Percentiles rank a stretch among this genome's conserved stretches.
Conservation (phyloP, 306 rosid genomes). For the Sesbania bispinosa region DNA sequence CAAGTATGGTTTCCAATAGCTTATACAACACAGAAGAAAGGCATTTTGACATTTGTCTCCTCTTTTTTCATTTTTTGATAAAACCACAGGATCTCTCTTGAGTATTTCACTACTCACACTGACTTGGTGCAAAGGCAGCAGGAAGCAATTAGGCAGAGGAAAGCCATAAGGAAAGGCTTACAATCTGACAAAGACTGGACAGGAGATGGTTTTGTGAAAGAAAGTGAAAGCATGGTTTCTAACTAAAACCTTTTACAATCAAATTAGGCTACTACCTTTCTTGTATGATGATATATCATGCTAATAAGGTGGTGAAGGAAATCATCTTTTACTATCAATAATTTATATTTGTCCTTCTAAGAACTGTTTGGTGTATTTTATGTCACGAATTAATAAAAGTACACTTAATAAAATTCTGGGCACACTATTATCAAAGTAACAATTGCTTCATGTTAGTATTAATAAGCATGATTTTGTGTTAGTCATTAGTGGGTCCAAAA, state of each 20-base stretch:
- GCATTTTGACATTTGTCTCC: background rate
- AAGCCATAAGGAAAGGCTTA: conserved; percentile 76
- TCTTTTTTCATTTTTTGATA: background rate
- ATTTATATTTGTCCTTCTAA: background rate
- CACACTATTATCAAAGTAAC: too few relatives aligned
- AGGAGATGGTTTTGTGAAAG: conserved; percentile 93
- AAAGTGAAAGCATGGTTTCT: conserved; percentile 96
- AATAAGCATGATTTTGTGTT: too few relatives aligned
- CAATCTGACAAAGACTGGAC: conserved; percentile 96
- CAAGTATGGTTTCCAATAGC: background rate
- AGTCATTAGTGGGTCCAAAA: too few relatives aligned
- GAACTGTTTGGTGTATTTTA: conserved; percentile 19
- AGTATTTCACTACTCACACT: conserved; percentile 85
- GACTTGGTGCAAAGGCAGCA: conserved; percentile 84
- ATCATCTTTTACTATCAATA: conserved; percentile 2
- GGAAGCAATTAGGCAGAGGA: conserved; percentile 80
- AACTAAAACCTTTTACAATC: conserved; percentile 42
- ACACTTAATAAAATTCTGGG: background rate
- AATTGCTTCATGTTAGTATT: too few relatives aligned
- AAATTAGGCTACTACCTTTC: background rate
- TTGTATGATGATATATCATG: conserved; percentile 1
- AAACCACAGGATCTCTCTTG: conserved; percentile 67
- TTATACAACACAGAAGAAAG: background rate
- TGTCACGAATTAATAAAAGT: background rate
- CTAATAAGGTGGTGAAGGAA: conserved; percentile 5